Base-by-base conservation (phyloP, 164 flowering plant species). In the Pachysandra terminalis region DNA sequence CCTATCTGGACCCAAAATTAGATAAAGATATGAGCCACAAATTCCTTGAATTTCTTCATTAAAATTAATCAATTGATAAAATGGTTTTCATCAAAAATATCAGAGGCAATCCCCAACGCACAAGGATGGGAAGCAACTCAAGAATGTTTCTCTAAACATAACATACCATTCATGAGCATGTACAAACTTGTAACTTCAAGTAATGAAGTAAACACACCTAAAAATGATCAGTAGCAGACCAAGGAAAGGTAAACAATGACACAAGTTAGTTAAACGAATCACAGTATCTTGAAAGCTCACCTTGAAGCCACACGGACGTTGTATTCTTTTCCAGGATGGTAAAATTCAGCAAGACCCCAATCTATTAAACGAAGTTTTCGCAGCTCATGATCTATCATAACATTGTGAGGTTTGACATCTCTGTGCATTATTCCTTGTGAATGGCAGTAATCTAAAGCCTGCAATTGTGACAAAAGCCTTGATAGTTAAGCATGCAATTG, bases 371-470 rank as follows among this genome's bases (percentile, higher is more conserved):
- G 91, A 66, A 89, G 88, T 71, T 89, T 87, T 26, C 88, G 81
- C 65, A 82, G 75, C 74, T 85, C 91, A 64, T 89, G 94, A 51
- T 87, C 91, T 64, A 89, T 87, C 94, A 89, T 89, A 61, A 89
- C 90, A 77, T 89, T 89, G 77, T 89, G 94, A 65, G 94, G 91
- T 65, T 89, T 89, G 59, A 89, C 94, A 75, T 89, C 94, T 71
- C 93, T 82, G 54, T 88, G 93, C 91, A 88, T 88, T 24, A 88
- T 88, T 41, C 93, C 93, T 76, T 86, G 94, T 27, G 91, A 89
- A 74, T 87, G 90, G 68, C 90, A 89, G 73, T 80, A 87, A 78
- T 89, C 94, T 37, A 89, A 72, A 15, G 94, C 94, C 94, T 88
- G 79, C 48, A 72, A 64, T 64, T 24, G 37, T 21, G 40, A 48